Percentiles rank a stretch among this genome's conserved stretches.
Conservation (phyloP, 2,329 filamentous ascomycete species). For the Madurella fahalii region DNA sequence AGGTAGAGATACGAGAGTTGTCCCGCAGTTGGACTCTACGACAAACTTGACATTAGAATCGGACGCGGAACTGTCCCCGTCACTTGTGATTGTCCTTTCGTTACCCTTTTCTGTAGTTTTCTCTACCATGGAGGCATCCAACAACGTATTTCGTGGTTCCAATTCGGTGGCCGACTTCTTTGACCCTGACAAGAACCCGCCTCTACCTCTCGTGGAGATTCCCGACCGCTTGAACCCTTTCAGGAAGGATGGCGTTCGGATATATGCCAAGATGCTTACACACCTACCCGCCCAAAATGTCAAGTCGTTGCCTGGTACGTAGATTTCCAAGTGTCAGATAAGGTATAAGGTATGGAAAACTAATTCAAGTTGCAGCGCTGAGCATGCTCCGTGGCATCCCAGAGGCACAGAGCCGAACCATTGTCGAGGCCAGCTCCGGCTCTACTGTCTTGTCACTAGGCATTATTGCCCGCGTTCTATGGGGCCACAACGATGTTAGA, state of each 20-base stretch:
- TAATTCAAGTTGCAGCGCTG: conserved; percentile 36
- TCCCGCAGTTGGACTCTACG: not conserved
- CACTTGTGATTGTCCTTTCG: not conserved
- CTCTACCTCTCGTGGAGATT: conserved; percentile 58
- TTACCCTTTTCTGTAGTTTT: not conserved
- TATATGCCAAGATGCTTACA: conserved; percentile 64
- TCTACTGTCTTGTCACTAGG: conserved; percentile 60
- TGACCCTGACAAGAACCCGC: conserved; percentile 53
- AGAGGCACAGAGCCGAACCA: conserved; percentile 43
- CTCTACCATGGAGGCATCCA: conserved; percentile 5
- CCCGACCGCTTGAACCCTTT: conserved; percentile 55
- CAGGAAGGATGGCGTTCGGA: conserved; percentile 53
- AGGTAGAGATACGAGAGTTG: not conserved
- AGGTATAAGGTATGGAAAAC: not conserved
- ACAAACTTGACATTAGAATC: too few relatives aligned
- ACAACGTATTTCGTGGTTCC: conserved; percentile 56
- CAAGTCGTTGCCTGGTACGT: conserved; percentile 55
- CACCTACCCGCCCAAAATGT: conserved; percentile 62
- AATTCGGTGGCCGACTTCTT: conserved; percentile 57
- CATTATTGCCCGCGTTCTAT: conserved; percentile 48
- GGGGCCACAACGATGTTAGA: conserved; percentile 47
- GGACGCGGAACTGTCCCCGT: too few relatives aligned
- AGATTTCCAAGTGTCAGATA: not conserved
- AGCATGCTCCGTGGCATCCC: conserved; percentile 46
- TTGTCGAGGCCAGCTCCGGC: conserved; percentile 59